These are phyloP conservation scores for Plasmodium cynomolgi DNA, from an alignment of 169 alveolate species.

Conservation along the genomic window DNA sequence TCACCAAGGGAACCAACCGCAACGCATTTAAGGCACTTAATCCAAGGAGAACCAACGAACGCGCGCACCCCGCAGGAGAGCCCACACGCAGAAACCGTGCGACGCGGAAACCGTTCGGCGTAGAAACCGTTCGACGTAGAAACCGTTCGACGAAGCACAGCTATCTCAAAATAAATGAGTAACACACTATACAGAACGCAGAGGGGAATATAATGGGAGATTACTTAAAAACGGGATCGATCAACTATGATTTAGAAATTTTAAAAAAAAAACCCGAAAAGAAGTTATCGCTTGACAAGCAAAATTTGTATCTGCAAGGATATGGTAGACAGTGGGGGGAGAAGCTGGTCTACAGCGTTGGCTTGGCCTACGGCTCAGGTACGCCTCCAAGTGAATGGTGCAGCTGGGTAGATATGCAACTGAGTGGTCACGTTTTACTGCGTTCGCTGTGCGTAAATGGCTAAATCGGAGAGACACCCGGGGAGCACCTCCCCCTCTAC, in stretches of 20 bases:
- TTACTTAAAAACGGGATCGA: conserved; percentile 80
- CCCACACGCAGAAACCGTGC: background rate
- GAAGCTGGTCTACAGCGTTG: conserved; percentile 89
- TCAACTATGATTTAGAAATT: conserved; percentile 81
- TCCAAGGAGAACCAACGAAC: background rate
- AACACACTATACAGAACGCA: background rate
- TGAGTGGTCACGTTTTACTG: background rate
- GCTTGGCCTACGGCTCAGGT: conserved; percentile 91
- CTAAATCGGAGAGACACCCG: too few species aligned
- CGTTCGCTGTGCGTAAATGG: background rate
- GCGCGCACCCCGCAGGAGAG: background rate
- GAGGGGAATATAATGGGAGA: conserved; percentile 79
- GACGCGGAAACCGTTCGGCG: background rate
- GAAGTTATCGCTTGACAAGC: conserved; percentile 75
- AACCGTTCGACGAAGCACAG: background rate
- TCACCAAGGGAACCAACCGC: background rate
- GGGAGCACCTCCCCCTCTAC: background rate
- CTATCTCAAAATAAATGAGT: conserved; percentile 27
- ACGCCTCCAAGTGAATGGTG: background rate
- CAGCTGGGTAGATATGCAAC: too few species aligned
- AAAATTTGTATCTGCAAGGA: conserved; percentile 83
- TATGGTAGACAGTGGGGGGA: conserved; percentile 92
- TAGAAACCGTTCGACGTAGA: background rate
- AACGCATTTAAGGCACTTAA: background rate
- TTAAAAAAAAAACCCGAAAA: conserved; percentile 76